phyloP scores from a whole-genome alignment of 1,284 basidiomycete species.

The Sporisorium iseilematis-ciliati region DNA sequence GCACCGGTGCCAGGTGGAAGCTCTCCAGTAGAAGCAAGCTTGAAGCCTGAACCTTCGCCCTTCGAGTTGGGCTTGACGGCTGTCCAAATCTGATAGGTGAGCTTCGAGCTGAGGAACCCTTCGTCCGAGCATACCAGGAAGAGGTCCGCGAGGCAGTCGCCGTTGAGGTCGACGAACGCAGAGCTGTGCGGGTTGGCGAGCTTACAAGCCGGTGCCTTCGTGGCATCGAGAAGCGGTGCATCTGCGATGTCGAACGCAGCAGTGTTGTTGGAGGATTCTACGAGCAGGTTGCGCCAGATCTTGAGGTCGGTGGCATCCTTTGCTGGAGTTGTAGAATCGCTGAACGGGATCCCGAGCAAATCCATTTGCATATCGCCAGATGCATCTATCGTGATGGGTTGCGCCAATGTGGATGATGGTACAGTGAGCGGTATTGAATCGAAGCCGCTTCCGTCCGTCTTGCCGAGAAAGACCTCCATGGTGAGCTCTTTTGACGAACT shows the following conservation, averaged over 20 bases:
- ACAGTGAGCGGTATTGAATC: constrained; percentile 71
- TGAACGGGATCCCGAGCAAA: constrained; percentile 79
- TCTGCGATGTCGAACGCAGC: constrained; percentile 38
- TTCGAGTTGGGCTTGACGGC: constrained; percentile 48
- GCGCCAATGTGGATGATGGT: constrained; percentile 78
- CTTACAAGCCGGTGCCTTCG: constrained; percentile 73
- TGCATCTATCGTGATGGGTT: constrained; percentile 87
- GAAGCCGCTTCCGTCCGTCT: constrained; percentile 37
- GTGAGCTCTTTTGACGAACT: constrained; percentile 24
- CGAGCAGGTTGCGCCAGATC: constrained; percentile 58
- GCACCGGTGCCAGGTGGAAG: constrained; percentile 84
- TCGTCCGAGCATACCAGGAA: constrained; percentile 84
- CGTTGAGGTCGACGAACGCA: constrained; percentile 93
- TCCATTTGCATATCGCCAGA: constrained; percentile 90
- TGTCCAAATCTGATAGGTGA: constrained; percentile 86
- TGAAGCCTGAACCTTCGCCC: constrained; percentile 75
- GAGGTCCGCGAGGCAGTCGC: constrained; percentile 93
- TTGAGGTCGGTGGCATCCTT: constrained; percentile 44
- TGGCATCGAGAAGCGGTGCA: constrained; percentile 30
- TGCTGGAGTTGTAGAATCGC: constrained; percentile 7
- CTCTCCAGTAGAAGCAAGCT: constrained; percentile 77
- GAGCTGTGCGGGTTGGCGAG: constrained; percentile 91
- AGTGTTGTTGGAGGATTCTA: constrained; percentile 14
- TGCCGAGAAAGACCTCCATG: constrained; percentile 51
- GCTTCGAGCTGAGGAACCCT: constrained; percentile 66